phyloP scores from a whole-genome alignment of 306 rosid species.

The Adenanthera pavonina region DNA sequence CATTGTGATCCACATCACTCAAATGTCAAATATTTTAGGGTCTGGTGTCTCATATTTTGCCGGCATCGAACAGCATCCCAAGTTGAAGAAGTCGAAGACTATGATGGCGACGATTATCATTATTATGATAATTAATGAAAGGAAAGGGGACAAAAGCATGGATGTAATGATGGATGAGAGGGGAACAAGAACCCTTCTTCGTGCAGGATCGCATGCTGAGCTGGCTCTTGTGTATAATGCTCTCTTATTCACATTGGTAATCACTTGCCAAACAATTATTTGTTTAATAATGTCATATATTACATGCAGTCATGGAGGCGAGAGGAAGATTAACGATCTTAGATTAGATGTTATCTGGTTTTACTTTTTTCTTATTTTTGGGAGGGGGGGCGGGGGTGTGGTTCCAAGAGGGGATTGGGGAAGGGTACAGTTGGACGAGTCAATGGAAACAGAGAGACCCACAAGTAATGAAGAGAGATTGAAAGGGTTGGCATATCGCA shows the following conservation, averaged over 20 bases:
- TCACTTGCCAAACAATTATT: constrained; percentile 43
- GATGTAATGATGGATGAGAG: constrained; percentile 48
- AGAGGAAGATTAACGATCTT: neutral
- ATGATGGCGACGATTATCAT: constrained; percentile 42
- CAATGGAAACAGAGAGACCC: neutral
- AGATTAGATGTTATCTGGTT: neutral
- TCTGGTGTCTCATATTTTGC: constrained; percentile 44
- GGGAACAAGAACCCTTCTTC: constrained; percentile 58
- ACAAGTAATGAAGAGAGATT: neutral
- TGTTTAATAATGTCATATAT: constrained; percentile 21
- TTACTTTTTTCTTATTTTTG: neutral
- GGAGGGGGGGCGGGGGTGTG: too few species aligned
- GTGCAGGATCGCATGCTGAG: constrained; percentile 60
- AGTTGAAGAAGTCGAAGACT: constrained; percentile 44
- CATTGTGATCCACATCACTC: neutral
- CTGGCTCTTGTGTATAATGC: constrained; percentile 43
- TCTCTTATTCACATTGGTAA: constrained; percentile 29
- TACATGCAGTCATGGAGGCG: constrained; percentile 14
- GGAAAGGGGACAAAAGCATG: neutral
- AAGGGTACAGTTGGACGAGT: too few species aligned
- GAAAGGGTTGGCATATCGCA: constrained; percentile 9
- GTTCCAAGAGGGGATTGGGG: too few species aligned
- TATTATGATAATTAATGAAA: neutral
- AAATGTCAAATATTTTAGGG: constrained; percentile 39
- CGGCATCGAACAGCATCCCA: constrained; percentile 59